Evolutionary conservation across 176 grass and related monocot genomes (phyloP).

Genomic region (Tillandsia fasciculata): DNA sequence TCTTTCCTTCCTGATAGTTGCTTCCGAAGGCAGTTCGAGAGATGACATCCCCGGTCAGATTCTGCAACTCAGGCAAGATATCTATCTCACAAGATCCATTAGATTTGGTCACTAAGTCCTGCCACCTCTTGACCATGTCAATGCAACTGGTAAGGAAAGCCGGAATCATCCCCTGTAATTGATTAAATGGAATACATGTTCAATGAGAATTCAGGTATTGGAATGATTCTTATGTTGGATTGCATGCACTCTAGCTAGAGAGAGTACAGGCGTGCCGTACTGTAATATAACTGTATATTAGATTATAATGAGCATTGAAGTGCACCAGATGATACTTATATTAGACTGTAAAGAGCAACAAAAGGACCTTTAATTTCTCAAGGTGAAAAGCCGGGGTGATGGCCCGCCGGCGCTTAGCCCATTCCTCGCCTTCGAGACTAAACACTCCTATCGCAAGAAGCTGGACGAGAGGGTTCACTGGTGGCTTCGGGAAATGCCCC

Average conservation of each 20-base stretch:
- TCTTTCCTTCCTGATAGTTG: conserved; percentile 31
- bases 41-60: conserved; percentile 32
- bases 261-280: too few relatives aligned
- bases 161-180: conserved; percentile 29
- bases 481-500: background rate
- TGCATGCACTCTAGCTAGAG: too few relatives aligned
- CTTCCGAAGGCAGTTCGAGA: conserved; percentile 39
- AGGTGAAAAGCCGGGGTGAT: conserved; percentile 36
- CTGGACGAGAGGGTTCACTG: conserved; percentile 8
- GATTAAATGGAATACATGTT: background rate
- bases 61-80: conserved; percentile 32
- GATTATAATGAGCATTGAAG: too few relatives aligned
- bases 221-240: background rate
- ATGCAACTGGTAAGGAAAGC: conserved; percentile 20
- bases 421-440: conserved; percentile 27
- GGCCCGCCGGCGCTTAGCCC: conserved; percentile 24
- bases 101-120: background rate
- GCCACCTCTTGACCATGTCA: conserved; percentile 31
- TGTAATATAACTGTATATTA: background rate
- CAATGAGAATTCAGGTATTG: background rate
- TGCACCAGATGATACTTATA: too few relatives aligned
- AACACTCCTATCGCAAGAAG: conserved; percentile 13
- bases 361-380: conserved; percentile 32
- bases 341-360: too few relatives aligned
- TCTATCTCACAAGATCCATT: conserved; percentile 23